Evolutionary conservation across 163 green algal species (phyloP).

Genomic region (Chlamydomonas reinhardtii): DNA sequence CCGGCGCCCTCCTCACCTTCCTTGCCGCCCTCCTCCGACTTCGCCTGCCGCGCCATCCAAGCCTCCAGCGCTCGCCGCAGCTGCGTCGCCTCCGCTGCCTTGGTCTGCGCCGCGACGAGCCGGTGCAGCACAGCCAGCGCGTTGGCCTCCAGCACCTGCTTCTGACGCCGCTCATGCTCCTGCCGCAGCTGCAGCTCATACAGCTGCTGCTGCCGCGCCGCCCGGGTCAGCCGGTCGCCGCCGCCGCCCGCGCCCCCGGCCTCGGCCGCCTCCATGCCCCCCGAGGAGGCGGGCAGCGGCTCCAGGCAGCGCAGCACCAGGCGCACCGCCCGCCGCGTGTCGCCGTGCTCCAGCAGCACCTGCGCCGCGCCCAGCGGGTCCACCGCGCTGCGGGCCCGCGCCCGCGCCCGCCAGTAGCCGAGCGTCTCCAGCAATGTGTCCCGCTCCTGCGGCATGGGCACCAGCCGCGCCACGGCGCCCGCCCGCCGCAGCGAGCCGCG

Average conservation of each 20-base stretch:
- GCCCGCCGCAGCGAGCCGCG: not conserved
- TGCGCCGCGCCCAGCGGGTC: constrained; percentile 22
- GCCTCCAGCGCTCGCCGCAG: constrained; percentile 21
- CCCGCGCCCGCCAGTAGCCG: constrained; percentile 33
- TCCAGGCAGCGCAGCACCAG: not conserved
- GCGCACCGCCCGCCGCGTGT: not conserved
- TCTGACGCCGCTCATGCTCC: too few relatives aligned
- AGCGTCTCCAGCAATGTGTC: constrained; percentile 16
- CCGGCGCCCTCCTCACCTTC: not conserved
- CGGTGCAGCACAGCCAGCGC: constrained; percentile 25
- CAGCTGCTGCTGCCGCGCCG: too few relatives aligned
- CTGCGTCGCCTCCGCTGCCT: not conserved
- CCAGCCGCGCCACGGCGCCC: not conserved
- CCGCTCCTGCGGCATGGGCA: constrained; percentile 16
- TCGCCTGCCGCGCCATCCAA: not conserved
- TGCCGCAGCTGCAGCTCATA: not conserved
- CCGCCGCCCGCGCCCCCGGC: too few relatives aligned
- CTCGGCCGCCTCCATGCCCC: too few relatives aligned
- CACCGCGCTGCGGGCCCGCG: not conserved
- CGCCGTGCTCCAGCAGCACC: constrained; percentile 35
- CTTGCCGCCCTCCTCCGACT: not conserved
- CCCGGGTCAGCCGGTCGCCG: too few relatives aligned
- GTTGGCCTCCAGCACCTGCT: constrained; percentile 4
- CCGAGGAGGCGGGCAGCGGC: not conserved
- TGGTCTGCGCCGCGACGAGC: constrained; percentile 6